phyloP scores from a whole-genome alignment of 2,329 filamentous ascomycete species.

The Colletotrichum cereale region DNA sequence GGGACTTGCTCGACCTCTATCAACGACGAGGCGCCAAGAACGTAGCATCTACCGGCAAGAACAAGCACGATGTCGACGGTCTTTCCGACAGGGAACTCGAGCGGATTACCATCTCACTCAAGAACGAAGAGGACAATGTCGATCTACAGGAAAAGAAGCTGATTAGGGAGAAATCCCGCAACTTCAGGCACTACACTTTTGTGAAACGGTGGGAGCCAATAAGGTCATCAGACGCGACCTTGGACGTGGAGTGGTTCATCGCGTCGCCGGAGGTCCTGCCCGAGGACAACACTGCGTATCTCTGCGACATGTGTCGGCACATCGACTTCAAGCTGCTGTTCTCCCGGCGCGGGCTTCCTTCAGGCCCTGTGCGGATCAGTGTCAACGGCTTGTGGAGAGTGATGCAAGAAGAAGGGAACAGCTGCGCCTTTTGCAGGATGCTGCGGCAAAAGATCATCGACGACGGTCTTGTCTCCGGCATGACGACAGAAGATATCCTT shows the following conservation, averaged over 20 bases:
- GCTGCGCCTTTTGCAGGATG: background rate
- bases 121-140: background rate
- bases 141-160: background rate
- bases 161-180: too few relatives aligned
- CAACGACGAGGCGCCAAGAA: background rate
- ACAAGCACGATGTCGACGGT: background rate
- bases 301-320: slow-evolving; percentile 3
- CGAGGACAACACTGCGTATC: background rate
- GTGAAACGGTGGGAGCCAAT: background rate
- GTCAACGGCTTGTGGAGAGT: background rate
- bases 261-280: background rate
- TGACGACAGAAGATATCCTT: background rate
- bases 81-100: background rate
- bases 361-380: background rate
- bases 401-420: background rate
- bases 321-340: background rate
- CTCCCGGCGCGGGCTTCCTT: background rate
- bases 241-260: background rate
- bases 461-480: background rate
- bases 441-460: background rate
- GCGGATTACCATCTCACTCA: background rate
- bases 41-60: background rate
- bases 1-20: background rate
- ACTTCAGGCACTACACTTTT: background rate
- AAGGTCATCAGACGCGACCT: background rate